Conservation (phyloP, 2,329 filamentous ascomycete species). For the Cadophora luteo-olivacea region DNA sequence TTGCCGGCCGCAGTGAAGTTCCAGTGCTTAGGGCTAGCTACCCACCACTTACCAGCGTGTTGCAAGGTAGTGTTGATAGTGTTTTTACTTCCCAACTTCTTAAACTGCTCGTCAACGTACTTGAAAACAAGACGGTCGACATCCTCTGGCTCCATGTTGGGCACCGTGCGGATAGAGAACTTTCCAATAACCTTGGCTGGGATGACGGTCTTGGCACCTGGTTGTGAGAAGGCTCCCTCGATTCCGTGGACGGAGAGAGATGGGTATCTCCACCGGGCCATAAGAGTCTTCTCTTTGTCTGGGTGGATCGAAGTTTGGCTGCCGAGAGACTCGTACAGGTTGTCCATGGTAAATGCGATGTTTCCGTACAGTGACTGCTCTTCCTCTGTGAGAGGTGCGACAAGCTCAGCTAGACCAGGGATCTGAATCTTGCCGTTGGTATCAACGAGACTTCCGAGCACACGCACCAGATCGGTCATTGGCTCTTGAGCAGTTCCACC, state of each 20-base stretch:
- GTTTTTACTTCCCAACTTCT: constrained; percentile 92
- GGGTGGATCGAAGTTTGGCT: constrained; percentile 86
- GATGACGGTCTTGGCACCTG: constrained; percentile 97
- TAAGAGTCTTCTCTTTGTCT: constrained; percentile 90
- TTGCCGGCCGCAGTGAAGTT: constrained; percentile 95
- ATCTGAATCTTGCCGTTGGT: constrained; percentile 92
- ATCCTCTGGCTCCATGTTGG: constrained; percentile 92
- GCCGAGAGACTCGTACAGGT: constrained; percentile 89
- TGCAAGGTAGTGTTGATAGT: constrained; percentile 79
- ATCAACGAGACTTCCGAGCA: constrained; percentile 86
- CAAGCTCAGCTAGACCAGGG: constrained; percentile 91
- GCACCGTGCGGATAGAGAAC: constrained; percentile 97
- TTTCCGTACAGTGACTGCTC: constrained; percentile 87
- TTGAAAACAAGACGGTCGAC: constrained; percentile 87
- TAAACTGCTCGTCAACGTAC: constrained; percentile 83
- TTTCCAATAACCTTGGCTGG: constrained; percentile 98
- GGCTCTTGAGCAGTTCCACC: constrained; percentile 96
- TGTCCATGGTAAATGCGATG: constrained; percentile 96
- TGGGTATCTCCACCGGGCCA: constrained; percentile 95
- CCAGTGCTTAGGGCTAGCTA: constrained; percentile 97
- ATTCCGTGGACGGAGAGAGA: constrained; percentile 94
- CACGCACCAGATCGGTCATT: constrained; percentile 91
- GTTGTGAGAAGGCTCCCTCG: constrained; percentile 91
- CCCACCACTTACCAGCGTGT: constrained; percentile 99
- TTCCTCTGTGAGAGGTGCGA: constrained; percentile 84